Conservation (phyloP, 1,139 yeast species). For the Candida anutae region DNA sequence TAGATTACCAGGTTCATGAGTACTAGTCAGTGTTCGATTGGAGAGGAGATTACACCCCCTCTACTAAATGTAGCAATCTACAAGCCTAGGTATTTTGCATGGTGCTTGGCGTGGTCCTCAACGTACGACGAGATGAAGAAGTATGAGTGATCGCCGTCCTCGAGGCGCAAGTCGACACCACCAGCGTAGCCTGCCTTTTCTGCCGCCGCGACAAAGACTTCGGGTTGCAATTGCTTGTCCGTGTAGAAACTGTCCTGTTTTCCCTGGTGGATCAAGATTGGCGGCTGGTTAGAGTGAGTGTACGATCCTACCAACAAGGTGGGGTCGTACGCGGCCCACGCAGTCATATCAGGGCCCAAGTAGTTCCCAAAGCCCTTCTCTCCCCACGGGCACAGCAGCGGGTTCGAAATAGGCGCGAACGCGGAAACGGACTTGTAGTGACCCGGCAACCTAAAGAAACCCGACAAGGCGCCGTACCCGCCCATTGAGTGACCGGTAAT, state of each 20-base stretch:
- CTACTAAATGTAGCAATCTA: too few species aligned
- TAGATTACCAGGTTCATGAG: too few species aligned
- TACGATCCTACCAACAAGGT: constrained; percentile 56
- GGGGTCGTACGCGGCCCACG: constrained; percentile 79
- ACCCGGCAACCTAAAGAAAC: constrained; percentile 68
- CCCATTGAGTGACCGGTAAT: constrained; percentile 98
- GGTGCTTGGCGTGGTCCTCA: constrained; percentile 79
- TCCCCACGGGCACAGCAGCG: constrained; percentile 73
- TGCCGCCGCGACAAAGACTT: constrained; percentile 60
- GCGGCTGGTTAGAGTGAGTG: constrained; percentile 41
- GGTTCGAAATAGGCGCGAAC: constrained; percentile 85
- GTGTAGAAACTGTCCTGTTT: constrained; percentile 62
- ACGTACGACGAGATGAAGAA: constrained; percentile 78
- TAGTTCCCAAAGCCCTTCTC: constrained; percentile 74
- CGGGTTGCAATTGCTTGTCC: constrained; percentile 69
- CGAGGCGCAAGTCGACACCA: constrained; percentile 52
- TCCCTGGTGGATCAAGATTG: constrained; percentile 81
- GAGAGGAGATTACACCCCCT: too few species aligned
- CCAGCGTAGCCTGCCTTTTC: constrained; percentile 52
- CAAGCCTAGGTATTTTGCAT: constrained; percentile 67
- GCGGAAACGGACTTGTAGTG: constrained; percentile 80
- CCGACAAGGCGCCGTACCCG: constrained; percentile 84
- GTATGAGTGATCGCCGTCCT: constrained; percentile 87
- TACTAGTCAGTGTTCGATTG: too few species aligned
- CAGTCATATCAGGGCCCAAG: constrained; percentile 50